Conservation (phyloP, 768 basidiomycete species). For the Kwoniella pini region DNA sequence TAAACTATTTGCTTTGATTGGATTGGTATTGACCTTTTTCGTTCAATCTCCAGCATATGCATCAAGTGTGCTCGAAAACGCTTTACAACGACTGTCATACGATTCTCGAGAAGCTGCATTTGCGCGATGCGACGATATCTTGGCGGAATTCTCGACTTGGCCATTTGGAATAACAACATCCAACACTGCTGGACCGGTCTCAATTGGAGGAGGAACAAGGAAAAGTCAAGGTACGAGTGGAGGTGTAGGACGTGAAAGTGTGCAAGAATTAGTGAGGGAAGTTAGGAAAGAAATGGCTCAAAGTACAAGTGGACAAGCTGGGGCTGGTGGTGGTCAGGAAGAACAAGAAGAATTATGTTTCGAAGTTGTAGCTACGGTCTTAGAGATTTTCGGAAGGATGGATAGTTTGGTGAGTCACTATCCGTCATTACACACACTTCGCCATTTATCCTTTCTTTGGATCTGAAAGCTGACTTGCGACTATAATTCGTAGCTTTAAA, state of each 20-base stretch:
- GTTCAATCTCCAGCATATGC: constrained; percentile 66
- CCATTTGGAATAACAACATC: constrained; percentile 67
- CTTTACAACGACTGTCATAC: constrained; percentile 80
- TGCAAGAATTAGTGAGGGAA: constrained; percentile 57
- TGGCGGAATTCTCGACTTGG: constrained; percentile 88
- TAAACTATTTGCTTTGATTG: too few species aligned
- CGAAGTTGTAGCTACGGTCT: constrained; percentile 86
- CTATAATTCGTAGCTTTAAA: constrained; percentile 3
- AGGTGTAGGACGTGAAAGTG: constrained; percentile 54
- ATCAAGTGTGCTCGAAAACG: constrained; percentile 92
- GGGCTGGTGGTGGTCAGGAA: constrained; percentile 49
- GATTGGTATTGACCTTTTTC: too few species aligned
- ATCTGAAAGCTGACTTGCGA: too few species aligned
- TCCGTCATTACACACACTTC: too few species aligned
- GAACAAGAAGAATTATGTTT: constrained; percentile 69
- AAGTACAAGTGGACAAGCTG: constrained; percentile 22
- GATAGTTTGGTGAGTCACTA: constrained; percentile 69
- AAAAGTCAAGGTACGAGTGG: constrained; percentile 59
- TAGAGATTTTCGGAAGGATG: constrained; percentile 89
- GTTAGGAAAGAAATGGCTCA: constrained; percentile 55
- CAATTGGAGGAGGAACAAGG: constrained; percentile 59
- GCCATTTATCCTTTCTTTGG: too few species aligned
- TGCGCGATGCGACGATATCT: constrained; percentile 86
- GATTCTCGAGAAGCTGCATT: constrained; percentile 94
- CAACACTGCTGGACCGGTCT: constrained; percentile 56